phyloP scores from a whole-genome alignment of 1,284 basidiomycete species.

The Leccinum subspadiceum region DNA sequence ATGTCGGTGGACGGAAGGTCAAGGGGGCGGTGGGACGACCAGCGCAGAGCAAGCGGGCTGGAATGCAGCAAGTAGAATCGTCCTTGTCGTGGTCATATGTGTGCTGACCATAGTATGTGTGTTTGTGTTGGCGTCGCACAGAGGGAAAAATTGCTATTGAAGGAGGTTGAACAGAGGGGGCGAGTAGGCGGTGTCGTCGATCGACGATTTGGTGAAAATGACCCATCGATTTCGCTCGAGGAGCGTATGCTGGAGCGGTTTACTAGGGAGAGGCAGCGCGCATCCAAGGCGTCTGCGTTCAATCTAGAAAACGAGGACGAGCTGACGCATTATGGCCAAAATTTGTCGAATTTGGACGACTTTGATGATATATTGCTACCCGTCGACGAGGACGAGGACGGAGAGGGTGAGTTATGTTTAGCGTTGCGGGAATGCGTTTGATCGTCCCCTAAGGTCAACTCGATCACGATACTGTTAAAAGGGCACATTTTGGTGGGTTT shows the following conservation, averaged over 20 bases:
- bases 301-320: slow-evolving; percentile 91
- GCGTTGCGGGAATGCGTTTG: slow-evolving; percentile 26
- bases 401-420: slow-evolving; percentile 31
- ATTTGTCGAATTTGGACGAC: slow-evolving; percentile 81
- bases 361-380: slow-evolving; percentile 79
- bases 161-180: slow-evolving; percentile 78
- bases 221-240: slow-evolving; percentile 87
- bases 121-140: slow-evolving; percentile 31
- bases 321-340: slow-evolving; percentile 93
- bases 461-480: slow-evolving; percentile 61
- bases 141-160: slow-evolving; percentile 86
- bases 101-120: slow-evolving; percentile 11
- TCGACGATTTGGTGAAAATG: slow-evolving; percentile 94
- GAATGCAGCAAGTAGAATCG: slow-evolving; percentile 78
- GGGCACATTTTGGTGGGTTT: slow-evolving; percentile 86
- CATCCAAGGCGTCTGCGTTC: slow-evolving; percentile 80
- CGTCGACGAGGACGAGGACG: slow-evolving; percentile 70
- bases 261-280: slow-evolving; percentile 82
- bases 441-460: slow-evolving; percentile 53
- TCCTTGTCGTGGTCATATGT: slow-evolving; percentile 14
- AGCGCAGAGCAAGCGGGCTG: slow-evolving; percentile 82
- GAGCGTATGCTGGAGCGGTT: slow-evolving; percentile 98
- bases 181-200: slow-evolving; percentile 90
- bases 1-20: slow-evolving; percentile 84
- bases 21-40: slow-evolving; percentile 85